Evolutionary conservation across 768 basidiomycete genomes (phyloP).

Genomic region (Rossbeevera mucosa): DNA sequence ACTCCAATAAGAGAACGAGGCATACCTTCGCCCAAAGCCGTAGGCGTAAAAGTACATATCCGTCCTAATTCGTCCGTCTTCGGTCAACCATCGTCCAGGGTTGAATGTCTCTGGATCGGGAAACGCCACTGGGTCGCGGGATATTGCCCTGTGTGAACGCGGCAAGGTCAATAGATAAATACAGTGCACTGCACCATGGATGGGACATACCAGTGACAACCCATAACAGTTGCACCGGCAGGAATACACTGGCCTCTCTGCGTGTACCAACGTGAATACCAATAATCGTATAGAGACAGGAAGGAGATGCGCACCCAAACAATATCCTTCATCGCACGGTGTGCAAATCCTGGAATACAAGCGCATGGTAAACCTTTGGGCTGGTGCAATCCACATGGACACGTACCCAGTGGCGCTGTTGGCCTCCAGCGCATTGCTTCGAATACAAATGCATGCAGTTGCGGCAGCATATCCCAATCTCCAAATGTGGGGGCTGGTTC

Average conservation of each 20-base stretch:
- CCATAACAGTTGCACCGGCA: neutral
- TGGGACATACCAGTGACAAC: neutral
- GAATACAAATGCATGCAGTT: constrained; percentile 32
- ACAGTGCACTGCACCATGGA: neutral
- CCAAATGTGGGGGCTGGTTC: constrained; percentile 32
- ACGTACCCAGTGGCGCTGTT: constrained; percentile 26
- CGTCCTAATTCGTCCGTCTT: neutral
- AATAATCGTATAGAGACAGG: neutral
- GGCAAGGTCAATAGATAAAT: neutral
- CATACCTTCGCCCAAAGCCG: constrained; percentile 1
- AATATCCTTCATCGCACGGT: constrained; percentile 58
- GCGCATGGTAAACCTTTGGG: neutral
- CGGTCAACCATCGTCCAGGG: constrained; percentile 1
- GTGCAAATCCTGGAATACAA: constrained; percentile 43
- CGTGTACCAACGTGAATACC: neutral
- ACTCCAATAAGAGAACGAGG: neutral
- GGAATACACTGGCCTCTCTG: neutral
- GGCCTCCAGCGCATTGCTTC: constrained; percentile 36
- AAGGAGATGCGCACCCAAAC: constrained; percentile 42
- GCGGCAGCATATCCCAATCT: constrained; percentile 30
- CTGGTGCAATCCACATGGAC: neutral
- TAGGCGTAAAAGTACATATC: constrained; percentile 4
- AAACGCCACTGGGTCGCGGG: neutral
- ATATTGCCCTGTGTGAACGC: neutral
- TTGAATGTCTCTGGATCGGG: neutral